phyloP scores from a whole-genome alignment of 345 rosid genomes.

The Lepidium aucheri region DNA sequence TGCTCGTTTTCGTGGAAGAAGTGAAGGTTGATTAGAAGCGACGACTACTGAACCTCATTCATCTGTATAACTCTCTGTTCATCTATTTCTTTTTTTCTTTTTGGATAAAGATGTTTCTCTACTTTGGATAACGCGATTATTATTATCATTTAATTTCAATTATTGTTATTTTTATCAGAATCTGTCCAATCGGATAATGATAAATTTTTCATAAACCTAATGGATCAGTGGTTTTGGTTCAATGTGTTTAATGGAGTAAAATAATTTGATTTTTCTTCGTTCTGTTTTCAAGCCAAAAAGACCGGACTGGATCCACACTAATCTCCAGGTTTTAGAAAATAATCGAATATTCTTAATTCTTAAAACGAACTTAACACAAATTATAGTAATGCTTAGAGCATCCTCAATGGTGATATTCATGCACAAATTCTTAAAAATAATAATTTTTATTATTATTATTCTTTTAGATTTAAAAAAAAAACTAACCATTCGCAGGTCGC shows the following conservation, averaged over 20 bases:
- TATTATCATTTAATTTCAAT: background rate
- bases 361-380: too few relatives aligned
- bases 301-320: background rate
- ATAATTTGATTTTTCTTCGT: background rate
- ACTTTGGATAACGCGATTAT: constrained; percentile 5
- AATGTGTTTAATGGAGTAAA: background rate
- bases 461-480: too few relatives aligned
- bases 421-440: too few relatives aligned
- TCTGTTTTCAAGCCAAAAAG: background rate
- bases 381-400: too few relatives aligned
- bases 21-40: constrained; percentile 27
- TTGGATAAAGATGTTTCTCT: background rate
- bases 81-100: background rate
- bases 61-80: too few relatives aligned
- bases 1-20: constrained; percentile 27
- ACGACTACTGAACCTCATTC: constrained; percentile 8
- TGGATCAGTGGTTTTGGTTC: background rate
- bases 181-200: background rate
- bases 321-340: background rate
- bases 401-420: too few relatives aligned
- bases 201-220: background rate
- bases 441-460: too few relatives aligned
- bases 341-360: background rate
- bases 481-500: too few relatives aligned
- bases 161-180: background rate